phyloP scores from a whole-genome alignment of 305 asterid genomes.

The Fraxinus angustifolia region DNA sequence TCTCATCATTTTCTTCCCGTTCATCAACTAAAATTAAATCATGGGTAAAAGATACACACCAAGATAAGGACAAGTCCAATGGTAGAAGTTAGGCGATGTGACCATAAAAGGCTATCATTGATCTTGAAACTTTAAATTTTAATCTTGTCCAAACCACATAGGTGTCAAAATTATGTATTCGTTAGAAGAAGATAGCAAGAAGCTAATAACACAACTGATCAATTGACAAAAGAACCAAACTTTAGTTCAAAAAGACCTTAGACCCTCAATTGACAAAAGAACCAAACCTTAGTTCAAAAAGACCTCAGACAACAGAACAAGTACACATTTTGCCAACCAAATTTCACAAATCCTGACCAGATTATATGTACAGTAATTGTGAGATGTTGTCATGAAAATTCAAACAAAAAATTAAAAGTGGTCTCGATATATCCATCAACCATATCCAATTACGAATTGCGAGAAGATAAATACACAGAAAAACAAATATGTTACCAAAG shows the following conservation, averaged over 20 bases:
- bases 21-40: background rate
- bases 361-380: background rate
- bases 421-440: background rate
- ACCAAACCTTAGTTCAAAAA: background rate
- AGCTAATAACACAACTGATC: background rate
- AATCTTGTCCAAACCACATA: background rate
- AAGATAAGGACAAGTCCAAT: background rate
- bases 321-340: background rate
- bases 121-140: background rate
- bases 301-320: background rate
- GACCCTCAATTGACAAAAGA: background rate
- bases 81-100: background rate
- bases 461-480: background rate
- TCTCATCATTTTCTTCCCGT: background rate
- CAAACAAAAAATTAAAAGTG: background rate
- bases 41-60: background rate
- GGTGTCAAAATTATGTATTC: background rate
- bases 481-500: constrained; percentile 46
- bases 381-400: background rate
- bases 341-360: background rate
- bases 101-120: background rate
- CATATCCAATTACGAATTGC: background rate
- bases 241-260: background rate
- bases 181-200: background rate
- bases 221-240: background rate